Evolutionary conservation across 306 rosid genomes (phyloP), one percentile per base, ranked within the genome.

Genomic region (Vigna mungo): DNA sequence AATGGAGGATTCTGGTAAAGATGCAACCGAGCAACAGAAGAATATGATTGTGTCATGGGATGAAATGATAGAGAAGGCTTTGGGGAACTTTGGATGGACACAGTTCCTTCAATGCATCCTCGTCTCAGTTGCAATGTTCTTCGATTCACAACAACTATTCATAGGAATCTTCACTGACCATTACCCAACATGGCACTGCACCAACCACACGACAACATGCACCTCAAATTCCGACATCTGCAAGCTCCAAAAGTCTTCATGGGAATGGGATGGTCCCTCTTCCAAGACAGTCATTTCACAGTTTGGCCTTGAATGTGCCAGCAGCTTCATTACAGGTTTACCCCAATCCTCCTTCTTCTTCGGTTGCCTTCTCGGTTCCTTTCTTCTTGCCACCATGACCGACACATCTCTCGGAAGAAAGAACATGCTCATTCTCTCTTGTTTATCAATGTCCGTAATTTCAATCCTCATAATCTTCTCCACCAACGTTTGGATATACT

Each of bases 91-190:
- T 13, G 84, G 84, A 2, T 75, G 82, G 82, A 23, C 2, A 2
- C 76, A 70, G 25, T 43, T 82, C 18, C 0, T 75, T 15, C 84
- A 78, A 79, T 59, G 82, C 56, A 43, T 88, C 30, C 72, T 88
- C 1, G 86, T 85, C 0, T 74, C 89, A 1, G 7, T 81, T 0
- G 75, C 88, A 30, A 23, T 75, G 61, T 58, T 27, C 68, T 79
- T 88, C 11, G 92, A 86, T 46, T 83, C 86, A 2, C 89, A 86
- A 1, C 91, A 85, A 58, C 36, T 83, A 3, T 88, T 85, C 86
- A 81, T 84, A 44, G 79, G 76, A 9, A 53, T 88, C 73, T 82
- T 61, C 71, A 43, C 89, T 0, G 88, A 85, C 10, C 81, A 87
- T 9, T 62, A 64, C 13, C 91, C 89, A 7, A 27, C 81, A 30